These are phyloP conservation scores for Polychytrium aggregatum DNA, from an alignment of 192 early-diverging fungal genomes.

Conservation along the genomic window DNA sequence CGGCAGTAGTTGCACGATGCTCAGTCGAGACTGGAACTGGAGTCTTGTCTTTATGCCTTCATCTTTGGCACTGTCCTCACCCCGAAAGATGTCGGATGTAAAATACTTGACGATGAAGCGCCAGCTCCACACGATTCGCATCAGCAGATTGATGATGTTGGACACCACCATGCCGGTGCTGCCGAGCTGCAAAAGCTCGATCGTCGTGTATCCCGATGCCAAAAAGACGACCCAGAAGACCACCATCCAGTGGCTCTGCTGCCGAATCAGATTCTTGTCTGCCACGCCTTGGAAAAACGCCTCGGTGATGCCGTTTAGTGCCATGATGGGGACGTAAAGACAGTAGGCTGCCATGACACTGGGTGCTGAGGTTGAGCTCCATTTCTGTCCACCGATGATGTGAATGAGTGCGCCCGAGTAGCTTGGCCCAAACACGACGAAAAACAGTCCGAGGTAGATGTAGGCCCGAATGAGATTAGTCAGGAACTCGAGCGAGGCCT, in stretches of 20 bases:
- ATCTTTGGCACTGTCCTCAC: too few relatives aligned
- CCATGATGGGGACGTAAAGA: conserved; percentile 87
- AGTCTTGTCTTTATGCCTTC: too few relatives aligned
- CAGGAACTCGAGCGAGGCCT: conserved; percentile 9
- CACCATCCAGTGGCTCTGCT: conserved; percentile 64
- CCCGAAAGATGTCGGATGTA: not conserved
- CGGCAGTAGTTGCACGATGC: too few relatives aligned
- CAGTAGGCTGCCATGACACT: conserved; percentile 65
- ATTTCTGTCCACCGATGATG: conserved; percentile 17
- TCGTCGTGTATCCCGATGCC: conserved; percentile 41
- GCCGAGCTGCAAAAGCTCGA: conserved; percentile 48
- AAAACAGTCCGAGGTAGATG: conserved; percentile 58
- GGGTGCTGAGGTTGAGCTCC: too few relatives aligned
- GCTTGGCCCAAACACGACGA: conserved; percentile 75
- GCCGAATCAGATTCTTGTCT: conserved; percentile 41
- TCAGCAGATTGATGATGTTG: conserved; percentile 72
- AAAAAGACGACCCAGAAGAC: conserved; percentile 62
- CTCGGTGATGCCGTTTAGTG: conserved; percentile 89
- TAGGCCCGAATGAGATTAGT: conserved; percentile 39
- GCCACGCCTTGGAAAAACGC: conserved; percentile 86
- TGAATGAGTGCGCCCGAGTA: conserved; percentile 60
- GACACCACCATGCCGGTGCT: conserved; percentile 71
- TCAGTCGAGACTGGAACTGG: too few relatives aligned
- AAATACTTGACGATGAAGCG: conserved; percentile 54
- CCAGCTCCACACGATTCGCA: conserved; percentile 66